Evolutionary conservation across 2,329 filamentous ascomycete species (phyloP), one percentile per base, ranked within the genome.

Genomic region (Davidsoniella virescens): DNA sequence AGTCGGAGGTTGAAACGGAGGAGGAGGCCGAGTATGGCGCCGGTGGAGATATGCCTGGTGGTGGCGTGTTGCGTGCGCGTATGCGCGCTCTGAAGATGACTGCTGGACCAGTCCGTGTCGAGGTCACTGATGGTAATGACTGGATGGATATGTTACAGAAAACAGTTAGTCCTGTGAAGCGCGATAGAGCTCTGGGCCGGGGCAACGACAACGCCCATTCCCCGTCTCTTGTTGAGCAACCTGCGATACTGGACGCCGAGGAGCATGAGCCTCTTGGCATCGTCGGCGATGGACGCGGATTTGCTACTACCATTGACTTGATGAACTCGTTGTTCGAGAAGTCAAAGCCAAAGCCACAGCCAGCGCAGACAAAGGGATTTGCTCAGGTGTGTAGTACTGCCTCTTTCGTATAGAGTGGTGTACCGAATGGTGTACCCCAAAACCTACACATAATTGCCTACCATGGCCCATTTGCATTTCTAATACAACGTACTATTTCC

Each of bases 71-170:
- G 62, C 71, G 76, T 63, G 78, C 78, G 54, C 69, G 76, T 56
- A 73, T 80, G 71, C 74, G 76, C 61, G 76, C 76, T 37, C 67
- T 76, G 59, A 80, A 79, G 63, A 72, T 71, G 55, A 73, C 73
- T 17, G 70, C 66, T 54, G 75, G 74, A 25, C 78, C 78, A 20
- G 62, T 73, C 20, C 76, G 72, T 56, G 67, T 77, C 49, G 75
- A 79, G 55, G 75, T 82, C 53, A 70, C 75, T 36, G 73, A 76
- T 55, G 84, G 82, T 49, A 85, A 88, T 53, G 84, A 94, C 62
- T 98, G 92, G 92, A 83, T 87, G 57, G 84, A 92, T 58, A 88
- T 95, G 68, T 72, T 98, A 55, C 85, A 87, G 63, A 87, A 87
- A 57, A 96, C 92, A 5, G 87, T 96, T 57, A 94, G 87, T 60